Conservation (phyloP, 164 flowering plant species). For the Liriodendron chinense region DNA sequence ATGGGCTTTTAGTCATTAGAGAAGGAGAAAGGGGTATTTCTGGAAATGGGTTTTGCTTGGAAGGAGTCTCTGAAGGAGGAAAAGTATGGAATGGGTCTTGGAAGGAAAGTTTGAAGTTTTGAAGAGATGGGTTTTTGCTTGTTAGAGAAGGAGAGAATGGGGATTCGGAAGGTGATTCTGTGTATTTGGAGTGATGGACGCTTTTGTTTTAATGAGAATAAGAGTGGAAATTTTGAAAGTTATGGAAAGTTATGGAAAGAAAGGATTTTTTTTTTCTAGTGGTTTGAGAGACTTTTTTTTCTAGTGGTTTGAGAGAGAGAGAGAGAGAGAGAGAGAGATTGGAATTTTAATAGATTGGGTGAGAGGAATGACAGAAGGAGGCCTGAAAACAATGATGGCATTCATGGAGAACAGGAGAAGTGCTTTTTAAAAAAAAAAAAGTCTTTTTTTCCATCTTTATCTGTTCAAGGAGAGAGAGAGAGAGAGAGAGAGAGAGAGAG, state of each 20-base stretch:
- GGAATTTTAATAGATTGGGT: too few species aligned
- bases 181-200: neutral
- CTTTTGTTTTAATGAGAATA: neutral
- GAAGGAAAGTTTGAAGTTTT: neutral
- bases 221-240: neutral
- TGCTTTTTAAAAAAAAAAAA: too few species aligned
- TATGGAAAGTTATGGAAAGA: neutral
- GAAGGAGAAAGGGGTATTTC: conserved; percentile 4
- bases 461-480: too few species aligned
- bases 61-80: neutral
- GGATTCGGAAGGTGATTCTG: neutral
- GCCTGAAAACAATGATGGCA: conserved; percentile 19
- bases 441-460: neutral
- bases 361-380: conserved; percentile 6
- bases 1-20: conserved; percentile 27
- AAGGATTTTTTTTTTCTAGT: too few species aligned
- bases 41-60: conserved; percentile 3
- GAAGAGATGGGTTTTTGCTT: neutral
- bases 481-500: too few species aligned
- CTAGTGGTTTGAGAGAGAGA: too few species aligned
- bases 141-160: neutral
- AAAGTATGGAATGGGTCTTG: neutral
- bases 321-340: too few species aligned
- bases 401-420: conserved; percentile 12
- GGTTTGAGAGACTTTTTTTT: too few species aligned